Evolutionary conservation across 257 asterid genomes (phyloP).

Genomic region (Gentiana macrophylla): DNA sequence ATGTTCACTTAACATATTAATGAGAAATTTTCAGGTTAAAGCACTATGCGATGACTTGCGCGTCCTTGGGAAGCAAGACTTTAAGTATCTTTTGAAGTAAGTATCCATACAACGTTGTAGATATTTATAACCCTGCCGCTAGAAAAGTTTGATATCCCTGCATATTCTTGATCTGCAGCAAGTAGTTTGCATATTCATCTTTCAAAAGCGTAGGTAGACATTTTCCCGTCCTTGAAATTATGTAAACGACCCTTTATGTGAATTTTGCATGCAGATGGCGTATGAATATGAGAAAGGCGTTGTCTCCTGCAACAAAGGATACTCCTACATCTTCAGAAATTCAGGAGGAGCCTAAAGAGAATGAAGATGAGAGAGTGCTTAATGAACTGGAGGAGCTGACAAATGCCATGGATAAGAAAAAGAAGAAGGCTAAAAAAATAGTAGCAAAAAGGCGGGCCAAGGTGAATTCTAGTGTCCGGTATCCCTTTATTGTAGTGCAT

Average conservation of each 20-base stretch:
- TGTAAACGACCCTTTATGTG: no score
- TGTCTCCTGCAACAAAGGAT: slow-evolving; percentile 54
- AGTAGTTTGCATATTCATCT: neutral
- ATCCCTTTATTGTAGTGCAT: no score
- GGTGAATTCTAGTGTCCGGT: slow-evolving; percentile 26
- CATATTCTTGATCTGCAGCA: no score
- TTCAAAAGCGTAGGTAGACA: neutral
- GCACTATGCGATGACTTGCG: slow-evolving; percentile 80
- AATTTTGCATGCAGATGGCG: slow-evolving; percentile 64
- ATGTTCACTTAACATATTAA: slow-evolving; percentile 5
- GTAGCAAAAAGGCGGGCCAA: slow-evolving; percentile 62
- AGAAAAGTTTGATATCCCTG: no score
- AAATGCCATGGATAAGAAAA: slow-evolving; percentile 70
- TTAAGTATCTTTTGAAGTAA: slow-evolving; percentile 78
- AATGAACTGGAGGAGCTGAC: slow-evolving; percentile 83
- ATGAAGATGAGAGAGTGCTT: slow-evolving; percentile 64
- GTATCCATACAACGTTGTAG: slow-evolving; percentile 8
- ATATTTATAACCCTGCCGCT: neutral
- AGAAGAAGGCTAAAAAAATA: slow-evolving; percentile 61
- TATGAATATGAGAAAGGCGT: slow-evolving; percentile 61
- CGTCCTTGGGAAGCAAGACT: slow-evolving; percentile 85
- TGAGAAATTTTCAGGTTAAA: slow-evolving; percentile 43
- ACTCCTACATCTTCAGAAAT: slow-evolving; percentile 24
- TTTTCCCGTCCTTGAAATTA: neutral
- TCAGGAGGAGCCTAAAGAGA: slow-evolving; percentile 35